Conservation (phyloP, 371 early-diverging fungal genomes). For the Fennellomyces sp. region DNA sequence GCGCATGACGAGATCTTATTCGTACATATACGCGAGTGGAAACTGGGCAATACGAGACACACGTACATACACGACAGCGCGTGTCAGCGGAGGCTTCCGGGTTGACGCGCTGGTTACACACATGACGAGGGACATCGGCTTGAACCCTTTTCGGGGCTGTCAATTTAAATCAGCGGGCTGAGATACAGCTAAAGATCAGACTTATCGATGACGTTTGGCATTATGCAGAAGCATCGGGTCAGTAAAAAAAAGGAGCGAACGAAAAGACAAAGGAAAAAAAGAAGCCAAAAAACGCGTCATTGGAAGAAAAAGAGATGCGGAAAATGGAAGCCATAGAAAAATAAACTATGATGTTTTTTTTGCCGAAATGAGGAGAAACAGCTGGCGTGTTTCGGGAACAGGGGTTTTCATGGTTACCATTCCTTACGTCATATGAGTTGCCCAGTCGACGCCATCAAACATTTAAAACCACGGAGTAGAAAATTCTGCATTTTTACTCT, state of each 20-base stretch:
- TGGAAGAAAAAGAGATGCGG: background rate
- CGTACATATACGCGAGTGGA: too few relatives aligned
- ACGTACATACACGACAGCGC: too few relatives aligned
- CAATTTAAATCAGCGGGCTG: conserved; percentile 1
- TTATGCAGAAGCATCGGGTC: background rate
- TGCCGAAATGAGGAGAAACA: background rate
- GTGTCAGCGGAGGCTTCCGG: too few relatives aligned
- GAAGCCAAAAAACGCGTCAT: background rate
- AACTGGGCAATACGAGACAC: too few relatives aligned
- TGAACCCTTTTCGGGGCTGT: background rate
- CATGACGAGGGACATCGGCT: background rate
- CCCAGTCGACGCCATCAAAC: background rate
- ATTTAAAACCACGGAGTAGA: background rate
- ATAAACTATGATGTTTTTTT: background rate
- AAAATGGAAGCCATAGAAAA: background rate
- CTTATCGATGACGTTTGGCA: too few relatives aligned
- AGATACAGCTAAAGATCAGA: background rate
- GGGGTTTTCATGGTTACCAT: conserved; percentile 2
- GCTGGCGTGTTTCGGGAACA: background rate
- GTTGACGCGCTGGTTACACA: background rate
- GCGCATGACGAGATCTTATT: too few relatives aligned
- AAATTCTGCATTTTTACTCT: background rate
- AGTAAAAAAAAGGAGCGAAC: background rate
- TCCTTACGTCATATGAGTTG: background rate
- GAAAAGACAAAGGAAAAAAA: background rate